These are phyloP conservation scores for Penicillium vulpinum DNA, from an alignment of 2,329 filamentous ascomycete species.

Conservation along the genomic window DNA sequence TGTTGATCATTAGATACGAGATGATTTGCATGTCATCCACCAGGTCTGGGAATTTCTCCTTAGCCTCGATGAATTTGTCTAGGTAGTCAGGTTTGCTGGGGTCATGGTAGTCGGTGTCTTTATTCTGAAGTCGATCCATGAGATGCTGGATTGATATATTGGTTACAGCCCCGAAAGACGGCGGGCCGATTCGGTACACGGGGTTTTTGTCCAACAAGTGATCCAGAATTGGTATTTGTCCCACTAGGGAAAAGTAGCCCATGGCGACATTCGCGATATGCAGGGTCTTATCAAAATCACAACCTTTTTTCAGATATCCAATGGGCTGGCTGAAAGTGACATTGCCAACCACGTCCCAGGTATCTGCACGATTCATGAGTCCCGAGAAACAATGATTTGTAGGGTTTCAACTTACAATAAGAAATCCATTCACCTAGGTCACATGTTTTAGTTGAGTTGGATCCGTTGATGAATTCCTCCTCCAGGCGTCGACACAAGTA, in stretches of 20 bases:
- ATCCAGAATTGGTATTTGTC: slow-evolving; percentile 28
- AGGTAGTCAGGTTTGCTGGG: slow-evolving; percentile 36
- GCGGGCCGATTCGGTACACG: slow-evolving; percentile 23
- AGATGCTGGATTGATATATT: slow-evolving; percentile 22
- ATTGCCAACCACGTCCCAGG: slow-evolving; percentile 30
- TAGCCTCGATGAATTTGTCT: slow-evolving; percentile 44
- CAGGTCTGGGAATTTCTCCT: slow-evolving; percentile 32
- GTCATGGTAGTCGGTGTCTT: slow-evolving; percentile 13
- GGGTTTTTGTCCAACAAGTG: slow-evolving; percentile 31
- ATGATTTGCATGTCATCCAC: slow-evolving; percentile 41
- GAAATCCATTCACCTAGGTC: slow-evolving; percentile 46
- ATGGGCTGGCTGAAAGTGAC: slow-evolving; percentile 29
- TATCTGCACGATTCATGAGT: slow-evolving; percentile 7
- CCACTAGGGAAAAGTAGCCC: slow-evolving; percentile 27
- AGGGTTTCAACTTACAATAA: slow-evolving; percentile 35
- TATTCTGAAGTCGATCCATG: slow-evolving; percentile 15
- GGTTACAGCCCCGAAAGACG: slow-evolving; percentile 19
- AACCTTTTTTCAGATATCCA: slow-evolving; percentile 29
- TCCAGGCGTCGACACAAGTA: slow-evolving; percentile 36
- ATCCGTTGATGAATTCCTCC: slow-evolving; percentile 32
- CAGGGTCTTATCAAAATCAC: slow-evolving; percentile 26
- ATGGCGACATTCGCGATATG: slow-evolving; percentile 18
- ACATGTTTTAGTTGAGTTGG: slow-evolving; percentile 28
- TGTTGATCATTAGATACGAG: slow-evolving; percentile 33
- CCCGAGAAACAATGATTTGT: not conserved